Conservation (phyloP, 2,329 filamentous ascomycete species). For the Aspergillus novoparasiticus region DNA sequence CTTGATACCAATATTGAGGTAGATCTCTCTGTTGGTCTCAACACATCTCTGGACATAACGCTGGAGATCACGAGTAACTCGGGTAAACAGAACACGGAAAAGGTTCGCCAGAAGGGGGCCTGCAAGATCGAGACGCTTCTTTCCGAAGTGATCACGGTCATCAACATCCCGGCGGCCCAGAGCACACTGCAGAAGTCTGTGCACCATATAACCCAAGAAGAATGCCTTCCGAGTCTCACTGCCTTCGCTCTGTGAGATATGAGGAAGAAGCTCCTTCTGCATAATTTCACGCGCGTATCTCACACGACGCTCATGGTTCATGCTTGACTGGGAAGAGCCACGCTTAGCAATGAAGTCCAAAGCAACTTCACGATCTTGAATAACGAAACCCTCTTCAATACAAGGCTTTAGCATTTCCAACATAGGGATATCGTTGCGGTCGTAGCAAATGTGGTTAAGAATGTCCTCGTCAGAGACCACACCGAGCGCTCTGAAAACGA, state of each 20-base stretch:
- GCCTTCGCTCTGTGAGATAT: slow-evolving; percentile 93
- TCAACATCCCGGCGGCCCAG: slow-evolving; percentile 91
- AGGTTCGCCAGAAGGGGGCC: slow-evolving; percentile 94
- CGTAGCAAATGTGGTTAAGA: slow-evolving; percentile 95
- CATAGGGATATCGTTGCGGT: slow-evolving; percentile 94
- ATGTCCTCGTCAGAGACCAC: slow-evolving; percentile 98
- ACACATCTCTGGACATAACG: slow-evolving; percentile 91
- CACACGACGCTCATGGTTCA: slow-evolving; percentile 83
- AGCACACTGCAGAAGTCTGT: slow-evolving; percentile 89
- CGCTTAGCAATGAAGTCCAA: slow-evolving; percentile 95
- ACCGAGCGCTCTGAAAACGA: slow-evolving; percentile 93
- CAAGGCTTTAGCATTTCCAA: slow-evolving; percentile 96
- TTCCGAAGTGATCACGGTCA: slow-evolving; percentile 97
- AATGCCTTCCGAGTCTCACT: slow-evolving; percentile 96
- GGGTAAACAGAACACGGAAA: slow-evolving; percentile 88
- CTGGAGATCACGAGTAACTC: slow-evolving; percentile 87
- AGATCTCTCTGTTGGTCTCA: slow-evolving; percentile 85
- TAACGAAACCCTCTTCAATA: slow-evolving; percentile 94
- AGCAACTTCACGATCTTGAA: slow-evolving; percentile 92
- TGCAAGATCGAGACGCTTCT: slow-evolving; percentile 95
- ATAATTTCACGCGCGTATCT: slow-evolving; percentile 91
- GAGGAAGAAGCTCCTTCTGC: slow-evolving; percentile 93
- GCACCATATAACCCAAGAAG: slow-evolving; percentile 98
- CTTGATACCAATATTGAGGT: slow-evolving; percentile 87
- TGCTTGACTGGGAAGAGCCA: slow-evolving; percentile 70